Evolutionary conservation across 2,329 filamentous ascomycete species (phyloP), one percentile per base, ranked within the genome.

Genomic region (Aureobasidium sp.): DNA sequence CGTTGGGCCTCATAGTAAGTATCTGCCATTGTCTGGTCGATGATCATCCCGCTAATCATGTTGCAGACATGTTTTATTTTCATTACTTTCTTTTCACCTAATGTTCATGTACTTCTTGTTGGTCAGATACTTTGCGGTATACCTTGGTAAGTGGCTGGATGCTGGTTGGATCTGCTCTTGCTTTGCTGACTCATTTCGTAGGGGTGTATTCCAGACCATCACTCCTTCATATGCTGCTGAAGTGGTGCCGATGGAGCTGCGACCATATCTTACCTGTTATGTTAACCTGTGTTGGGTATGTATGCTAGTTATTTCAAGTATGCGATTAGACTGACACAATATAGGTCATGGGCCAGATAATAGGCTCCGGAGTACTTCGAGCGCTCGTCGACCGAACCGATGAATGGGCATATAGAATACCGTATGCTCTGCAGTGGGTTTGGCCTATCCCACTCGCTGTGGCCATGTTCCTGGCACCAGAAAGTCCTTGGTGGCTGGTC

Each of bases 211-310:
- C 27, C 65, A 67, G 10, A 69, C 66, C 0, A 70, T 76, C 32
- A 73, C 75, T 10, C 74, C 83, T 65, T 86, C 85, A 0, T 89
- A 89, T 68, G 87, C 86, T 34, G 85, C 84, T 61, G 87, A 90
- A 68, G 80, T 87, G 15, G 82, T 81, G 37, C 84, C 84, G 3
- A 74, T 83, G 47, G 78, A 79, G 1, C 77, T 87, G 44, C 78
- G 84, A 15, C 81, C 80, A 13, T 80, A 82, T 60, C 73, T 85
- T 13, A 85, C 84, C 1, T 81, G 81, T 13, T 86, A 81, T 63
- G 82, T 85, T 62, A 86, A 85, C 66, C 72, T 86, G 29, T 85
- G 82, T 67, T 86, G 84, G 73, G 82, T 84, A 53, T n/a, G 44
- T 50, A 13, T 7, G 29, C 17, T 5, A 34, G 4, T 12, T n/a